Base-by-base conservation (phyloP, 257 asterid species). In the Penstemon barbatus region DNA sequence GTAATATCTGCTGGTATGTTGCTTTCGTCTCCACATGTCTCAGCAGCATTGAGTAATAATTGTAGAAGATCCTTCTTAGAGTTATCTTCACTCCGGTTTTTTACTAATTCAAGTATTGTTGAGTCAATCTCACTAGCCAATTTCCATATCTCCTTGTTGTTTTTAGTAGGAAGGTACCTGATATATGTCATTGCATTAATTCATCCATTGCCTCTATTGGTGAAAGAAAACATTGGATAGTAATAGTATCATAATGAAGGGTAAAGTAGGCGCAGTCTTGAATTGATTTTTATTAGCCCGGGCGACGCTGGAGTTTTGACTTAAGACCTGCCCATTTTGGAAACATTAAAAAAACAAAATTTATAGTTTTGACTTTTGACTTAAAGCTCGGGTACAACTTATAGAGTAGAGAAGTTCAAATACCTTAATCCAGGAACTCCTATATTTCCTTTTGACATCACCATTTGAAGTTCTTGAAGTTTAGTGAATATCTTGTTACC, bases 371-470 rank as follows among this genome's bases (percentile, higher is more conserved):
- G 33, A 25, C 33, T 25, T 25, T 25, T 25, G 33, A 25, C 33
- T 25, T 1, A 25, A 25, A 25, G 33, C 33, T 25, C 33, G 33
- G 33, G 4, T 41, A 41, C n/a, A 10, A 69, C 44, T 36, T 13
- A 8, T 56, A 9, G 52, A 59, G 40, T n/a, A 12, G 36, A 58
- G 33, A 51, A 54, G 36, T 8, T 33, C 12, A 6, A 12, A 39
- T 84, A 86, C 97, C 96, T 88, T 72, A 76, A 68, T 55, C 92
- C 94, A 4, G 92, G 96, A 74, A 88, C 78, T 56, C 96, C 95
- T 55, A 88, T 61, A 62, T 18, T 72, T 54, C 78, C 82, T 56
- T 68, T 82, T 9, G 96, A 86, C 90, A 90, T 81, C 52, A 82
- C 19, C 69, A 54, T 66, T 65, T 71, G 85, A 43, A 90, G 89